Base-by-base conservation (phyloP, 2,329 filamentous ascomycete species). In the Cercospora sp. region DNA sequence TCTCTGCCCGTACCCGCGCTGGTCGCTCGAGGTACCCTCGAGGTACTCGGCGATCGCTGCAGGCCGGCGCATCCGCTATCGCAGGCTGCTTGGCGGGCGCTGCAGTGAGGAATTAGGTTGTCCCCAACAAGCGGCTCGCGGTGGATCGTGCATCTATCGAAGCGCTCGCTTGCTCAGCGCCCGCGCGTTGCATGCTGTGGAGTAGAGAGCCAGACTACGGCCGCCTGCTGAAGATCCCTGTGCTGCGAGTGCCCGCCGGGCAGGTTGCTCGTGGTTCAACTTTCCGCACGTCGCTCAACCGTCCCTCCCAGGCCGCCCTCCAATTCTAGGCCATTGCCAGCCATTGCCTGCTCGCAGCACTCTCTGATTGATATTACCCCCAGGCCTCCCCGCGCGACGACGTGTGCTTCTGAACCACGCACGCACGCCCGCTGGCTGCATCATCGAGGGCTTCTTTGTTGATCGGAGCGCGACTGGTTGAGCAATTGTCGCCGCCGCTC, bases 31-130 rank as follows among this genome's bases (percentile, higher is more conserved):
- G 62, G 64, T 69, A 69, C 57, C 65, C 20, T 39, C 28, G 55
- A 63, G 26, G 65, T 67, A 67, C 55, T 28, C 23, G 30, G 53
- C 51, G 65, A 64, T 70, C 42, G 58, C 36, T 33, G 53, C 55
- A 31, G 65, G 70, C 70, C 70, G 70, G 68, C 63, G 68, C 48
- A 61, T 70, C 70, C 70, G 70, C 70, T 67, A 67, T 69, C 53
- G 65, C 69, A 36, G 39, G 63, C 59, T 6, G 53, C 67, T 71
- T 69, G 69, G 67, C 69, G 53, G 39, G 20, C 18, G 53, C 45
- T 62, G 63, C 60, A 63, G 16, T 45, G 53, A 66, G 59, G 26
- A 20, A 64, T 69, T 66, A 66, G 67, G 59, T 67, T 57, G 64
- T 70, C 66, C 70, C 67, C 70, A 72, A 72, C 69, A 64, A 51